These are phyloP conservation scores for Cicer yamashitae DNA, from an alignment of 306 rosid species.

Conservation along the genomic window DNA sequence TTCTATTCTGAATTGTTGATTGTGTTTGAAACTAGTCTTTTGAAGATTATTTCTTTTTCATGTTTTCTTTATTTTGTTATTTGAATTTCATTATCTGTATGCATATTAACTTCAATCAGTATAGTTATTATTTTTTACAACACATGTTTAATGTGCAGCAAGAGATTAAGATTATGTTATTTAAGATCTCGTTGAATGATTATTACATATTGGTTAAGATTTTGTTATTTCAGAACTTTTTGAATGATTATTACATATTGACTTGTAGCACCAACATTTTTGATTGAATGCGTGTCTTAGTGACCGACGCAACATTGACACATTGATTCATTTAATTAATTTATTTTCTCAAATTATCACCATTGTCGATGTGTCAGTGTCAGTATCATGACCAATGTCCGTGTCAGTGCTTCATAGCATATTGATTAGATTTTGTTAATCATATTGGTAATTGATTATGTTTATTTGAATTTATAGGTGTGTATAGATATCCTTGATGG, in stretches of 20 bases:
- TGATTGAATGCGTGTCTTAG: too few relatives aligned
- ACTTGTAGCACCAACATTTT: too few relatives aligned
- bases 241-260: conserved; percentile 36
- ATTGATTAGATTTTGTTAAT: conserved; percentile 38
- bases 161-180: conserved; percentile 45
- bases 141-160: conserved; percentile 3
- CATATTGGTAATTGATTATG: conserved; percentile 47
- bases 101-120: conserved; percentile 42
- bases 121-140: not conserved
- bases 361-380: too few relatives aligned
- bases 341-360: too few relatives aligned
- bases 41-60: conserved; percentile 40
- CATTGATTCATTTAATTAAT: too few relatives aligned
- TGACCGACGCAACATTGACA: too few relatives aligned
- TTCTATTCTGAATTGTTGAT: conserved; percentile 45
- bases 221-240: conserved; percentile 40
- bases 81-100: conserved; percentile 47
- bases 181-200: conserved; percentile 39
- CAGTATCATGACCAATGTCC: too few relatives aligned
- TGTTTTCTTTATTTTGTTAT: conserved; percentile 31
- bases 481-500: conserved; percentile 58
- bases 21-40: conserved; percentile 43
- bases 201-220: conserved; percentile 35
- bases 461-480: conserved; percentile 51
- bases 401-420: not conserved